A percentile compares a stretch with the other conserved stretches of the same genome.
phyloP scores from a whole-genome alignment of 2,329 filamentous ascomycete genomes.

The Fusarium sp. region DNA sequence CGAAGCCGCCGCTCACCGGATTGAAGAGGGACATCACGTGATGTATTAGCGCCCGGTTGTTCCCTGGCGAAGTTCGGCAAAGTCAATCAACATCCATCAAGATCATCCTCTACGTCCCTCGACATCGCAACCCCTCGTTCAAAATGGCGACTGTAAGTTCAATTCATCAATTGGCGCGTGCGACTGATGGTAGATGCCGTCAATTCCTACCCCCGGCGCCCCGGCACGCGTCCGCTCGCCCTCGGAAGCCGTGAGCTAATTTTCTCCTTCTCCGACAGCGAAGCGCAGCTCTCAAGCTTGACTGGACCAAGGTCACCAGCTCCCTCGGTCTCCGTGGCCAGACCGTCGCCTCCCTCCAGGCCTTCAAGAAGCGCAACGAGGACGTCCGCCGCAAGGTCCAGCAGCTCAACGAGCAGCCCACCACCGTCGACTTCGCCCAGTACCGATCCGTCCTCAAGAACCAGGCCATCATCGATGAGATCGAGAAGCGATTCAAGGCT shows the following conservation, averaged over 20 bases:
- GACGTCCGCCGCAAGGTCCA: constrained; percentile 95
- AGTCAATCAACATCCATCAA: constrained; percentile 59
- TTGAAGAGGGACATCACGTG: constrained; percentile 47
- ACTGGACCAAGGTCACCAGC: constrained; percentile 95
- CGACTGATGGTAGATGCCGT: constrained; percentile 29
- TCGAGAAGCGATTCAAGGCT: constrained; percentile 91
- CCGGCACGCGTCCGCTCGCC: constrained; percentile 30
- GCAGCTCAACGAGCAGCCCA: constrained; percentile 83
- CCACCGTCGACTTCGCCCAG: constrained; percentile 89
- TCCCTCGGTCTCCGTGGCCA: constrained; percentile 96
- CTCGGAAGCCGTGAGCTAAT: constrained; percentile 63
- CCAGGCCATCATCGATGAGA: constrained; percentile 93
- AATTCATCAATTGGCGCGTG: constrained; percentile 46
- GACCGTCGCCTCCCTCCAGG: constrained; percentile 89
- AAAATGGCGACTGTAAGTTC: constrained; percentile 78
- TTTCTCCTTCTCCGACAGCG: constrained; percentile 71
- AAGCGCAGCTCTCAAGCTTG: constrained; percentile 98
- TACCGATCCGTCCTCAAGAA: constrained; percentile 97
- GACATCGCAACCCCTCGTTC: constrained; percentile 60
- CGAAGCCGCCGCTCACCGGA: constrained; percentile 28
- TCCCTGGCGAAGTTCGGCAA: constrained; percentile 57
- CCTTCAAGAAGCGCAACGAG: constrained; percentile 99
- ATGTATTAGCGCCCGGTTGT: constrained; percentile 43
- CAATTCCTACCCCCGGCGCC: constrained; percentile 21
- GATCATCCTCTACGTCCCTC: constrained; percentile 62